Base-by-base conservation (phyloP, 768 basidiomycete species). In the Austroboletus festivus region DNA sequence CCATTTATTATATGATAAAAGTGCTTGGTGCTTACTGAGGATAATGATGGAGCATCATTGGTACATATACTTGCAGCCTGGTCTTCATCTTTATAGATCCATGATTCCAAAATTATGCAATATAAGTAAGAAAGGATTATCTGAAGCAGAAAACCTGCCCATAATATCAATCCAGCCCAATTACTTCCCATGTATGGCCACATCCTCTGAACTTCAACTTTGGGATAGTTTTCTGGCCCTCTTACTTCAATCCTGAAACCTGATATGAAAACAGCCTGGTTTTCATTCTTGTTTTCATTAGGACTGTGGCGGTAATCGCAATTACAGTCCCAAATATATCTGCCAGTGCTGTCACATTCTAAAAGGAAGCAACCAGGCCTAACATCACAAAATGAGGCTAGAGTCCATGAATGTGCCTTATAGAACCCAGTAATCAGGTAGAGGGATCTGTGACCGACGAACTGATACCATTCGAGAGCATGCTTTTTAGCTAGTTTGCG, bases 191-290 rank as follows among this genome's bases (percentile, higher is more conserved):
- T n/a, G n/a, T n/a, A n/a, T n/a, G n/a, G n/a, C n/a, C n/a, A n/a
- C n/a, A n/a, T n/a, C 26, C 11, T 28, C 26, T 28, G 26, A 11
- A 28, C 26, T 11, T 5, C 26, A 28, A 28, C 11, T 28, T 11
- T 5, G 6, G 11, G 26, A 5, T 28, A 5, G 6, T 28, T 28
- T 11, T 28, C 26, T 5, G 11, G 26, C 11, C 26, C 11, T 11
- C 44, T 48, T 4, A 47, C 37, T 18, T 41, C 37, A 12, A 56
- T 47, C 34, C 34, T 46, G 40, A 56, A 54, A 19, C 35, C 35
- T 5, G 16, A 18, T 37, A 37, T 37, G 35, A 37, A 37, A 4
- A 37, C 35, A 37, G 35, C 13, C 13, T 37, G 35, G 35, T 37
- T 37, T 13, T 37, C 35, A 4, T n/a, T 19, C n/a, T 11, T 5